These are phyloP conservation scores for Prunus mira DNA, from an alignment of 306 rosid genomes.

Conservation along the genomic window DNA sequence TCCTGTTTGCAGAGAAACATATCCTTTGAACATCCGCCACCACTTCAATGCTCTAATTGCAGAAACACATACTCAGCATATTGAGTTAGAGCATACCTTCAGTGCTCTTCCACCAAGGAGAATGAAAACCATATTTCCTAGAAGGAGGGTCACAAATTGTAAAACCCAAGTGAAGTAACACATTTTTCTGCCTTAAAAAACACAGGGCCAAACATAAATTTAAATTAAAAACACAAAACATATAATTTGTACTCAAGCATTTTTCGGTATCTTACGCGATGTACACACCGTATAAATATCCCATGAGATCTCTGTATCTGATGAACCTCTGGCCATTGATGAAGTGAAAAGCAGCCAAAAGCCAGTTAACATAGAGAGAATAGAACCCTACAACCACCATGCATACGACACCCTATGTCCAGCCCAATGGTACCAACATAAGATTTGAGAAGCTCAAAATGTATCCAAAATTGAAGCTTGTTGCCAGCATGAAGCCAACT, in stretches of 20 bases:
- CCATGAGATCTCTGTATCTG: constrained; percentile 70
- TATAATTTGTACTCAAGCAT: not conserved
- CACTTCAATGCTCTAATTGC: not conserved
- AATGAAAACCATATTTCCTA: constrained; percentile 58
- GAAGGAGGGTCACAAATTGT: constrained; percentile 48
- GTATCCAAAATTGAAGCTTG: constrained; percentile 55
- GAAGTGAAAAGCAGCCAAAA: constrained; percentile 57
- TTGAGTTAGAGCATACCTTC: constrained; percentile 21
- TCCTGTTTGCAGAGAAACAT: constrained; percentile 26
- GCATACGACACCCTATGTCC: constrained; percentile 55
- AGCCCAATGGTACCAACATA: constrained; percentile 51
- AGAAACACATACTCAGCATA: not conserved
- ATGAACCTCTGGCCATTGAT: constrained; percentile 53
- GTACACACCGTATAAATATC: constrained; percentile 36
- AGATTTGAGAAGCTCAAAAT: constrained; percentile 47
- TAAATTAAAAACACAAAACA: not conserved
- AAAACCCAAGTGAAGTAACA: constrained; percentile 47
- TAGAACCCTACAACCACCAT: constrained; percentile 42
- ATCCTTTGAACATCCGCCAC: not conserved
- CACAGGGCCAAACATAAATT: not conserved
- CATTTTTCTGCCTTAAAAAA: constrained; percentile 35
- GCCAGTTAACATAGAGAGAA: constrained; percentile 57
- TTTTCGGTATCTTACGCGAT: not conserved
- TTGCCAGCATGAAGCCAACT: constrained; percentile 52
- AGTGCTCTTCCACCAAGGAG: constrained; percentile 62